Conservation (phyloP, 768 basidiomycete genomes). For the Phylloporus sp. region DNA sequence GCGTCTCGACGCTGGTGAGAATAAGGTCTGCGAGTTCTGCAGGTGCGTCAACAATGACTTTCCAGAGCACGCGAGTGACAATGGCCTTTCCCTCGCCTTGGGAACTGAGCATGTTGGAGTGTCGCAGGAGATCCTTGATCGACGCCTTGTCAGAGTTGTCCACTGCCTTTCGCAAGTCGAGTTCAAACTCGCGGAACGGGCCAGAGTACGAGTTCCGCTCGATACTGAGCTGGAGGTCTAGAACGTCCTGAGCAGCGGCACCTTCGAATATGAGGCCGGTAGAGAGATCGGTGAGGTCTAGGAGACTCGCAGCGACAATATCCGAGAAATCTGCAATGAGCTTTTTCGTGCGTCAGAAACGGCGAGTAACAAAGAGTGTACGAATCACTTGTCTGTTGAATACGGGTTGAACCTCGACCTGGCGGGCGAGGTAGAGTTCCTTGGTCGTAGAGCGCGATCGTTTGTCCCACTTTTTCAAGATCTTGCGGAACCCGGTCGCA, state of each 20-base stretch:
- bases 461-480: conserved; percentile 98
- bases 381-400: conserved; percentile 86
- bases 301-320: conserved; percentile 78
- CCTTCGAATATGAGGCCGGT: conserved; percentile 78
- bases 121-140: conserved; percentile 65
- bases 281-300: conserved; percentile 74
- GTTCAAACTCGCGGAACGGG: conserved; percentile 85
- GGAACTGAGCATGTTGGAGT: conserved; percentile 62
- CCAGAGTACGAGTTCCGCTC: conserved; percentile 61
- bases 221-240: conserved; percentile 65
- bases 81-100: conserved; percentile 60
- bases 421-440: conserved; percentile 91
- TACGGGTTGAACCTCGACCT: conserved; percentile 98
- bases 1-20: conserved; percentile 55
- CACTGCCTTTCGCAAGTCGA: conserved; percentile 77
- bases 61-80: conserved; percentile 93
- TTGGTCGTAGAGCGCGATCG: conserved; percentile 92
- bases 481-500: conserved; percentile 94
- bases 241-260: conserved; percentile 68
- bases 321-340: conserved; percentile 95
- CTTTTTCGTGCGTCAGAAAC: conserved; percentile 35
- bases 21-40: conserved; percentile 71
- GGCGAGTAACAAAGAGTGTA: background rate
- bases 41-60: conserved; percentile 80
- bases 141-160: conserved; percentile 54